A percentile compares a stretch with the other conserved stretches of the same genome.
phyloP scores from a whole-genome alignment of 2,329 filamentous ascomycete genomes.

The Sporothrix protearum region DNA sequence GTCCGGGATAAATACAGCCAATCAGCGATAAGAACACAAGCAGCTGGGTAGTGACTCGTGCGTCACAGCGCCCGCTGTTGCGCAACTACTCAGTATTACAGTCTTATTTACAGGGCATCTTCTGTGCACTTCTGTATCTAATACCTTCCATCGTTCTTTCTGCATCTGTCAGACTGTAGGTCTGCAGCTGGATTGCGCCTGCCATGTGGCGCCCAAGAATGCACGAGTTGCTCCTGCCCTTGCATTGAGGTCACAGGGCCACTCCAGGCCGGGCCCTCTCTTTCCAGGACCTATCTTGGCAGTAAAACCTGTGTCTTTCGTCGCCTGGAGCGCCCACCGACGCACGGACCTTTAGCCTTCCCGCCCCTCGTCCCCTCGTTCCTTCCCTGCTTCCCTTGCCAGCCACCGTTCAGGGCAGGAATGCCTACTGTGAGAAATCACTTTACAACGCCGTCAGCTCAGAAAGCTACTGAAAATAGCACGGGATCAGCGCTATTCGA shows the following conservation, averaged over 20 bases:
- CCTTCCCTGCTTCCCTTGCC: slow-evolving; percentile 19
- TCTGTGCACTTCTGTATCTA: neutral
- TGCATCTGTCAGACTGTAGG: too few species aligned
- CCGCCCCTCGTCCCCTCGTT: slow-evolving; percentile 9
- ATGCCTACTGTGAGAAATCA: slow-evolving; percentile 1
- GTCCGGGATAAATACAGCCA: slow-evolving; percentile 19
- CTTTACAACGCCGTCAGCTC: neutral
- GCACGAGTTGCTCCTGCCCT: neutral
- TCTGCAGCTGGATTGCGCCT: slow-evolving; percentile 9
- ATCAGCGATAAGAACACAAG: neutral
- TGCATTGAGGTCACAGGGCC: neutral
- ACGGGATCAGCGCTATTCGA: slow-evolving; percentile 9
- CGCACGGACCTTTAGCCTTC: slow-evolving; percentile 18
- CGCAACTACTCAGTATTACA: neutral
- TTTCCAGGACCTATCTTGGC: slow-evolving; percentile 10
- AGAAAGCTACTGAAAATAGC: neutral
- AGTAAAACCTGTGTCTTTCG: neutral
- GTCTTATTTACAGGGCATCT: neutral
- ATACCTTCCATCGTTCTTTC: neutral
- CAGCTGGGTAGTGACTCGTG: neutral
- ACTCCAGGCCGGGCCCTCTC: neutral
- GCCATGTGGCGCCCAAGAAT: slow-evolving; percentile 22
- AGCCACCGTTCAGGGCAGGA: slow-evolving; percentile 16
- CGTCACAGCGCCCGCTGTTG: neutral
- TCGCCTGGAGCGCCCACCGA: neutral